Evolutionary conservation across 768 basidiomycete genomes (phyloP), one percentile per base, ranked within the genome.

Genomic region (Phanerochaete carnosa): DNA sequence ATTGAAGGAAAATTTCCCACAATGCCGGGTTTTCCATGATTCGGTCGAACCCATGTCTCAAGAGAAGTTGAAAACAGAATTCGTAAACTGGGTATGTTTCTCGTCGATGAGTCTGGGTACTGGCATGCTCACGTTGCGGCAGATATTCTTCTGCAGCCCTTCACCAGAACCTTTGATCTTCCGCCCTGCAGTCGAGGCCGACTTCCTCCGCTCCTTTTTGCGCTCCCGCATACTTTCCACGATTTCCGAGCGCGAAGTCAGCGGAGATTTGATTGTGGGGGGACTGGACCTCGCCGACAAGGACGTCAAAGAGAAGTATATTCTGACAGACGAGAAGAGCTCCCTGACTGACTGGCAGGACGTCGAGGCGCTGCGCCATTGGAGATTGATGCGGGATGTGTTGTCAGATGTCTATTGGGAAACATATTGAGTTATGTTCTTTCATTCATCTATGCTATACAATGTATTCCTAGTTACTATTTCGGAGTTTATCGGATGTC

Each of bases 11-110:
- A 80, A 78, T n/a, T 95, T 97, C 71, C 78, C 79, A 8, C 81
- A 84, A 65, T 98, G 96, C 69, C 84, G 94, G 23, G 88, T 81
- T 2, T 95, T 95, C 77, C 88, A 90, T 62, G 96, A 98, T 72
- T 73, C 77, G 6, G 72, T 84, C 19, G 76, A 73, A 15, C 60
- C 69, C 2, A 67, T 84, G 7, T 66, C 76, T 0, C 77, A 81
- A 22, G 81, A 86, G 50, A 73, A 82, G 63, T 73, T 80, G 47
- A 70, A 75, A 37, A 70, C 76, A 0, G 81, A 84, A 28, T 85
- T 90, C 69, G 75, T 87, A 56, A 95, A 95, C 70, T 82, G 94
- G 78, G 93, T 94, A 61, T 54, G 81, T 75, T 11, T 51, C 39
- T n/a, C n/a, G 25, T 30, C 0, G 30, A 6, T 33, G 25, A 13